Conservation (phyloP, 2,329 filamentous ascomycete species). For the Cordyceps cicadae region DNA sequence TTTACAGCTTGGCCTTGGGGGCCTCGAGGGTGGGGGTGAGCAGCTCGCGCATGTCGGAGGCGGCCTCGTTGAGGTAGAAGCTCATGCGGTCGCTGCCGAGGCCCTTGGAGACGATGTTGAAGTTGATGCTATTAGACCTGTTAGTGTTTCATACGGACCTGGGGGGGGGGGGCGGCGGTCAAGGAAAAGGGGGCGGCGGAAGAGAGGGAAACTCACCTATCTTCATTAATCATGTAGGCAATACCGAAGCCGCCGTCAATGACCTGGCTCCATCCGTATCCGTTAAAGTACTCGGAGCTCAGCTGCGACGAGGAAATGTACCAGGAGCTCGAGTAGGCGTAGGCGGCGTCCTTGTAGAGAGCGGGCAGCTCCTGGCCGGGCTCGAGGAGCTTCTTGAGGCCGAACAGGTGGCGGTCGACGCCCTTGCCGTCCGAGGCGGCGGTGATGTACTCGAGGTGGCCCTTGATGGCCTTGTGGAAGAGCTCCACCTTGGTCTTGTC, state of each 20-base stretch:
- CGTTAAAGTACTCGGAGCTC: slow-evolving; percentile 96
- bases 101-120: slow-evolving; percentile 94
- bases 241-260: slow-evolving; percentile 94
- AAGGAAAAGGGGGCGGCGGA: too few species aligned
- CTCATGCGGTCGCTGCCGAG: slow-evolving; percentile 89
- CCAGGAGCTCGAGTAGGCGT: slow-evolving; percentile 76
- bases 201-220: slow-evolving; percentile 52
- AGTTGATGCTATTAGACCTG: slow-evolving; percentile 64
- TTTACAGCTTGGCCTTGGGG: slow-evolving; percentile 80
- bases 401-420: slow-evolving; percentile 94
- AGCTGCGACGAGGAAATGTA: slow-evolving; percentile 83
- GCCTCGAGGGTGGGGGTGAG: slow-evolving; percentile 70
- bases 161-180: background rate
- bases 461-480: slow-evolving; percentile 72
- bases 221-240: slow-evolving; percentile 99
- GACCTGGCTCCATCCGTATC: slow-evolving; percentile 98
- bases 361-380: slow-evolving; percentile 73
- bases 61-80: slow-evolving; percentile 91
- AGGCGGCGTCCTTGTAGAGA: slow-evolving; percentile 83
- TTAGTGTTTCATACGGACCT: background rate
- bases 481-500: slow-evolving; percentile 60
- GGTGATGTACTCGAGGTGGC: slow-evolving; percentile 83
- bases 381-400: slow-evolving; percentile 81
- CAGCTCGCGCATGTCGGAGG: slow-evolving; percentile 78
- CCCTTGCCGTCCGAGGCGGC: slow-evolving; percentile 88